A percentile compares a stretch with the other conserved stretches of the same genome.
Evolutionary conservation across 108 stramenopile species (phyloP).

Genomic region (Cyclotella baltica): DNA sequence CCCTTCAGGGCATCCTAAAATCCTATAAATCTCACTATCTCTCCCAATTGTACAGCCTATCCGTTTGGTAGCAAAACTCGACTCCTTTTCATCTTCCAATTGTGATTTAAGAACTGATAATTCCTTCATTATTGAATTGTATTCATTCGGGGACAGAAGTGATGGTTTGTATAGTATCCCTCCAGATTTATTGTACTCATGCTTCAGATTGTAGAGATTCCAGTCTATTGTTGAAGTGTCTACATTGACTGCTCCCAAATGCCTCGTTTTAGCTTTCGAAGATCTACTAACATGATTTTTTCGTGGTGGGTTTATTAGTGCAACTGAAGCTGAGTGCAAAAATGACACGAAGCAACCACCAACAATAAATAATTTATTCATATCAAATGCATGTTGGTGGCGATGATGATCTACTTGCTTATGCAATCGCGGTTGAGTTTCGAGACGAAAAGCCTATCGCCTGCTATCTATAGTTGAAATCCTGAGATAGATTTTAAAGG

Average conservation of each 20-base stretch:
- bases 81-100: constrained; percentile 57
- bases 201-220: constrained; percentile 16
- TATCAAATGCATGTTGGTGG: too few relatives aligned
- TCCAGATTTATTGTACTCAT: constrained; percentile 53
- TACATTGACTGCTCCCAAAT: too few relatives aligned
- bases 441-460: too few relatives aligned
- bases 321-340: background rate
- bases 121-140: constrained; percentile 38
- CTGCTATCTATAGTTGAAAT: too few relatives aligned
- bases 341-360: too few relatives aligned
- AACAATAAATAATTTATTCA: too few relatives aligned
- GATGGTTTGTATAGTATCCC: constrained; percentile 73
- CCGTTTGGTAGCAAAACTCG: constrained; percentile 69
- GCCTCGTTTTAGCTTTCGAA: too few relatives aligned
- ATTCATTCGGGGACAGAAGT: constrained; percentile 60
- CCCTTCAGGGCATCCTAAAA: constrained; percentile 55
- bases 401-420: too few relatives aligned
- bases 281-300: too few relatives aligned
- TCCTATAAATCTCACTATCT: constrained; percentile 27
- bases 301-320: too few relatives aligned
- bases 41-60: constrained; percentile 54
- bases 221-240: constrained; percentile 29
- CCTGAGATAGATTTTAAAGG: too few relatives aligned
- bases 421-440: too few relatives aligned
- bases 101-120: constrained; percentile 14